Percentiles rank a stretch among this genome's conserved stretches.
Evolutionary conservation across 1,284 basidiomycete genomes (phyloP).

Genomic region (Ganoderma sp.): DNA sequence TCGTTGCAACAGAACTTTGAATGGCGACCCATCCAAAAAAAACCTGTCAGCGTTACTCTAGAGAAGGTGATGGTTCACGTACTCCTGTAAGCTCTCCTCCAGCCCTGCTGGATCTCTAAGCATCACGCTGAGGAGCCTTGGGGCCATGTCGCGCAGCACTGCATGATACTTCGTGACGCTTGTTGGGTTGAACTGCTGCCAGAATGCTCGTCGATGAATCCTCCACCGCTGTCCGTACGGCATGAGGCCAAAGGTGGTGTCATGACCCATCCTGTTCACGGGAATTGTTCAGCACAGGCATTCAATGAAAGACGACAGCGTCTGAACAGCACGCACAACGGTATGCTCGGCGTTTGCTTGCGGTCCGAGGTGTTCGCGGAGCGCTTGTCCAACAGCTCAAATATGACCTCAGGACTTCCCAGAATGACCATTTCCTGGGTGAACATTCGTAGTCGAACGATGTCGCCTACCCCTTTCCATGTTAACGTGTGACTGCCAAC

Average conservation of each 20-base stretch:
- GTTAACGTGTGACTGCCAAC: background rate
- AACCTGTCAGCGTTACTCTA: no score
- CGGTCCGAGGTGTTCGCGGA: conserved; percentile 27
- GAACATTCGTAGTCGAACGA: conserved; percentile 34
- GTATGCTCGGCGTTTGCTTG: background rate
- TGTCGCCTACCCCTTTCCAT: conserved; percentile 22
- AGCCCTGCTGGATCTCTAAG: conserved; percentile 5
- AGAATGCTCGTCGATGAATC: conserved; percentile 5
- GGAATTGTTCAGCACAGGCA: background rate
- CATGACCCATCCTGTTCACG: background rate
- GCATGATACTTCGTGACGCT: conserved; percentile 7
- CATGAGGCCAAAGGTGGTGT: background rate
- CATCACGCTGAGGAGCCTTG: conserved; percentile 13
- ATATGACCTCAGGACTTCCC: conserved; percentile 15
- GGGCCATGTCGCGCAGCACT: conserved; percentile 5
- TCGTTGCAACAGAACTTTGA: conserved; percentile 9
- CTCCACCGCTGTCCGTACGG: conserved; percentile 9
- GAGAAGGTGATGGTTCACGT: background rate
- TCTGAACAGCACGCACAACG: background rate
- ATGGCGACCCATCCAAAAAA: no score
- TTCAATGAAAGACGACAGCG: background rate
- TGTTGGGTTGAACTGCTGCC: conserved; percentile 17
- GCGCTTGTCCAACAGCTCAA: conserved; percentile 25
- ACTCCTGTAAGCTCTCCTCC: conserved; percentile 3
- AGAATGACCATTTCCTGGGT: conserved; percentile 34